Evolutionary conservation across 1,139 yeast species (phyloP).

Genomic region (Saccharomyces hybrid): DNA sequence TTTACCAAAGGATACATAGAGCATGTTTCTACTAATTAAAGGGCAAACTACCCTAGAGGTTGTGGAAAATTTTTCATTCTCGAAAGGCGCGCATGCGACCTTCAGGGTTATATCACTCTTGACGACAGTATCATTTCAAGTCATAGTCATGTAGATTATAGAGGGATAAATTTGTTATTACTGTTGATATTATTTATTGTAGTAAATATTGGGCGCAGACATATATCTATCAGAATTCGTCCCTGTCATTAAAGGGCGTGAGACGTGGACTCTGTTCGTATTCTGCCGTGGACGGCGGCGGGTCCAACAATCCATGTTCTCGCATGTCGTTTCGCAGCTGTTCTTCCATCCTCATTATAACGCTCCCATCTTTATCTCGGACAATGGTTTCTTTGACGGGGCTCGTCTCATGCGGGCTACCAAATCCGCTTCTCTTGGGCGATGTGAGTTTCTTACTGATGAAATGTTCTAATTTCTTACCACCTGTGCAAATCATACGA

Average conservation of each 20-base stretch:
- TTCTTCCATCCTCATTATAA: conserved; percentile 18
- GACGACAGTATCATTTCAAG: background rate
- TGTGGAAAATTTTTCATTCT: background rate
- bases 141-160: background rate
- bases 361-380: conserved; percentile 1
- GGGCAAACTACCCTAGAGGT: background rate
- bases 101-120: background rate
- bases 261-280: background rate
- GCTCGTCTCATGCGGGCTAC: background rate
- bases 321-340: conserved; percentile 15
- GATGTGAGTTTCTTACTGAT: conserved; percentile 22
- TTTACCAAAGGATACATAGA: background rate
- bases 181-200: background rate
- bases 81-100: background rate
- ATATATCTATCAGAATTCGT: background rate
- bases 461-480: conserved; percentile 37
- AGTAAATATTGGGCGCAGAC: background rate
- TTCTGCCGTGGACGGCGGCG: background rate
- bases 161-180: background rate
- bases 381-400: conserved; percentile 3
- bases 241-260: background rate
- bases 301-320: conserved; percentile 8
- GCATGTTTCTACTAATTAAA: background rate
- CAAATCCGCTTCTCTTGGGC: conserved; percentile 14
- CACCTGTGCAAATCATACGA: conserved; percentile 71